These are phyloP conservation scores for Chlamydomonas sp. DNA, from an alignment of 139 green algal species.

Conservation along the genomic window DNA sequence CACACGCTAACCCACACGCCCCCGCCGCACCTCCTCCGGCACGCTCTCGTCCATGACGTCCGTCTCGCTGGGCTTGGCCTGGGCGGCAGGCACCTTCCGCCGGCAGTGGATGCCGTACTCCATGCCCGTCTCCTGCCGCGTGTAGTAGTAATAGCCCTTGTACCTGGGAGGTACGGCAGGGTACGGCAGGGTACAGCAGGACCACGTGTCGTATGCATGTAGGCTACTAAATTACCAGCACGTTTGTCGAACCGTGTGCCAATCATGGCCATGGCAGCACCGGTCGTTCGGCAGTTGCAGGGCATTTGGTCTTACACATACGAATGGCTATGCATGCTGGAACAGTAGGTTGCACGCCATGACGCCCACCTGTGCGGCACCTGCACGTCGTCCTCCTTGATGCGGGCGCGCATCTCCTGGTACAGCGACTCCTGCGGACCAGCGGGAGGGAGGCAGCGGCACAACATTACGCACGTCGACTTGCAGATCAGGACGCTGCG, in stretches of 20 bases:
- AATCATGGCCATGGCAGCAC: no score
- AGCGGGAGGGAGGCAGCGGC: neutral
- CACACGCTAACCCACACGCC: no score
- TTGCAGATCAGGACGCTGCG: neutral
- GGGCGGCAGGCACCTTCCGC: conserved; percentile 46
- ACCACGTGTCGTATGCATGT: neutral
- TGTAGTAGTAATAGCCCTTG: conserved; percentile 86
- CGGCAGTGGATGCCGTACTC: conserved; percentile 85
- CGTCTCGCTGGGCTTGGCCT: conserved; percentile 48
- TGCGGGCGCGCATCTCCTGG: conserved; percentile 86
- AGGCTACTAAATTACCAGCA: neutral
- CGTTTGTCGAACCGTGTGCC: no score
- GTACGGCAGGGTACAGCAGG: neutral
- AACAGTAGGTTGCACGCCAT: neutral
- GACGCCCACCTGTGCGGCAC: conserved; percentile 30
- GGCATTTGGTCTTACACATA: neutral
- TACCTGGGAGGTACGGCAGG: conserved; percentile 50
- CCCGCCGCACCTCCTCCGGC: conserved; percentile 20
- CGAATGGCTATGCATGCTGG: no score
- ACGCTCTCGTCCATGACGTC: conserved; percentile 52
- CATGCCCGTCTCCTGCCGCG: conserved; percentile 71
- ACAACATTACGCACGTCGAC: neutral
- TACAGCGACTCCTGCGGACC: conserved; percentile 74
- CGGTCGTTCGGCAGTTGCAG: no score
- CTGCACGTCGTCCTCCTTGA: conserved; percentile 86